Base-by-base conservation (phyloP, 768 basidiomycete species). In the Leccinum variicolor region DNA sequence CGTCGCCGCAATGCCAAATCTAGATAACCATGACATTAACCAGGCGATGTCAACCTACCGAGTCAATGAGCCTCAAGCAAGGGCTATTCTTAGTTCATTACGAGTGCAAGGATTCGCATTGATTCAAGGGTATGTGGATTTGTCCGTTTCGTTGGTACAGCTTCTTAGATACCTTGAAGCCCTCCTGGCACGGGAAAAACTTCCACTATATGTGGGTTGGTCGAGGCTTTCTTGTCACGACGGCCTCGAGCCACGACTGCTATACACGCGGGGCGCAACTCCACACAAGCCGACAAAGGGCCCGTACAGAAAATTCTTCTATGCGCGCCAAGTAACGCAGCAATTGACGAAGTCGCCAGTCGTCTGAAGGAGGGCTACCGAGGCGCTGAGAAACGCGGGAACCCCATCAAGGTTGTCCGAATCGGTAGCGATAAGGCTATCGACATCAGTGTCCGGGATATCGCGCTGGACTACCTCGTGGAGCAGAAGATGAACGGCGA, bases 161-260 rank as follows among this genome's bases (percentile, higher is more conserved):
- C 26, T 45, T 10, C 43, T 53, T 4, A 61, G 8, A 50, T 52
- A 26, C 39, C 19, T 51, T 26, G 61, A 95, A 70, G 96, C 23
- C 97, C 97, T 34, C 97, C 97, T 2, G 97, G 97, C 54, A 99
- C 97, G 0, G 97, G 97, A 13, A 99, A 99, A 76, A 99, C 97
- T 9, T 96, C 92, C 21, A 99, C 97, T 1, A 98, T 99, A 60
- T 93, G 93, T 64, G 94, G 92, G 21, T 79, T 99, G n/a, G 89
- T 97, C 6, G 86, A 91, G 43, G 83, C 87, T 4, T 93, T 89
- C 67, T 70, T 97, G 39, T 82, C 87, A 3, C 79, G 77, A 39
- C 86, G 89, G 7, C 71, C 75, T 11, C 73, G 70, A 33, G 69
- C 82, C 1, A 74, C 81, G 25, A 78, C 82, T 10, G 64, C 79